Conservation (phyloP, 768 basidiomycete genomes). For the Suillus decipiens region DNA sequence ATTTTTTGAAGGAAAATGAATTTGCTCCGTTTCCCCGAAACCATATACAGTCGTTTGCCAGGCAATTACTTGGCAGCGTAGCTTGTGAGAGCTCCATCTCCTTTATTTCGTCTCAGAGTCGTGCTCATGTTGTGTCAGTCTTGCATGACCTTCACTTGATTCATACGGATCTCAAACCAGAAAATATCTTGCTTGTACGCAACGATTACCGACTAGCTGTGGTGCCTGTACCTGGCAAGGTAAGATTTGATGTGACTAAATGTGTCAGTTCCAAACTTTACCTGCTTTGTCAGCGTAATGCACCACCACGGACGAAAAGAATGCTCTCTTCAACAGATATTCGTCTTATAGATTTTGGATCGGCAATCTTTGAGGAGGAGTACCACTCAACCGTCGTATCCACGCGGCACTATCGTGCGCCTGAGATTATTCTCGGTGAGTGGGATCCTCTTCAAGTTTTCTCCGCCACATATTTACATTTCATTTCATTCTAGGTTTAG, state of each 20-base stretch:
- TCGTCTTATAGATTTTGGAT: constrained; percentile 96
- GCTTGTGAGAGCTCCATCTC: constrained; percentile 68
- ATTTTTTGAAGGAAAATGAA: constrained; percentile 97
- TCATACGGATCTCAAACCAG: constrained; percentile 98
- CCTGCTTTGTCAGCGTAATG: constrained; percentile 52
- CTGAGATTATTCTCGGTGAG: constrained; percentile 96
- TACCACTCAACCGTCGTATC: constrained; percentile 98
- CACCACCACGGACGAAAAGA: constrained; percentile 67
- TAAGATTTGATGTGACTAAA: constrained; percentile 26
- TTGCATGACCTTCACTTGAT: constrained; percentile 88
- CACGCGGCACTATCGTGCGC: constrained; percentile 97
- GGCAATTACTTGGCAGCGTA: constrained; percentile 88
- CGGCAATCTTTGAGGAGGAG: constrained; percentile 96
- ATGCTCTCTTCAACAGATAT: constrained; percentile 89
- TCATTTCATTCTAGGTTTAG: constrained; percentile 62
- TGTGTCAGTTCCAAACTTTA: constrained; percentile 14
- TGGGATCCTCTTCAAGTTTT: constrained; percentile 14
- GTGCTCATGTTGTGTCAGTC: constrained; percentile 50
- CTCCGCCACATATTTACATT: constrained; percentile 17
- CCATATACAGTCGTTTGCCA: constrained; percentile 96
- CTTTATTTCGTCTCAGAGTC: constrained; percentile 1
- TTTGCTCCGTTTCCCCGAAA: constrained; percentile 95
- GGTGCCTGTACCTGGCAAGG: constrained; percentile 68
- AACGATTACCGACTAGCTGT: constrained; percentile 70
- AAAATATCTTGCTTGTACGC: constrained; percentile 94